Base-by-base conservation (phyloP, 2,329 filamentous ascomycete genomes). In the Myriosclerotinia scirpicola region DNA sequence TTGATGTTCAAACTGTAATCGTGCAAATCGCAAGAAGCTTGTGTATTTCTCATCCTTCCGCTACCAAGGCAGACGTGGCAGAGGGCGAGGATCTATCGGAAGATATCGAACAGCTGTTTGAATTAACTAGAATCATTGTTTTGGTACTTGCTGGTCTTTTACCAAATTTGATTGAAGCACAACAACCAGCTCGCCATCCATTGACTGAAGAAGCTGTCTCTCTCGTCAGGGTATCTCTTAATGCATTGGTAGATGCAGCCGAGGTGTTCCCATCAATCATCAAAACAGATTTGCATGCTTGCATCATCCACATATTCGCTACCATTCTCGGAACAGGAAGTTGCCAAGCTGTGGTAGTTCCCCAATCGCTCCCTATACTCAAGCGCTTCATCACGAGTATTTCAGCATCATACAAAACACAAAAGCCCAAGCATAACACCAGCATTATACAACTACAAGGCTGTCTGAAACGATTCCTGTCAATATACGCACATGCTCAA, bases 21-120 rank as follows among this genome's bases (percentile, higher is more conserved):
- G 93, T 99, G 11, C 91, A 97, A 73, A 97, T 98, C 73, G 93
- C 93, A 0, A 86, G 93, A 65, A 93, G 92, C 59, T 82, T 99
- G 20, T 97, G 94, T 73, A 84, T 98, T 22, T 90, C 92, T 2
- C 95, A 99, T 77, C 94, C 94, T 2, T 96, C 93, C 1, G 94
- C 95, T 3, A 87, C 91, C 69, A 87, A 86, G 71, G 83, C 85
- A 59, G 83, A 87, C 69, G 83, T 85, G 69, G 80, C 84, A 40
- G 87, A 89, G 50, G 90, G 93, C 63, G 88, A 89, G 20, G 90
- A 95, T 76, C 81, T 99, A 14, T 96, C 92, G 0, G 95, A 99
- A 75, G 95, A 99, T 75, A 97, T 99, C 69, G 95, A 99, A 75
- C 95, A 99, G 78, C 84, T 99, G 0, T 99, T 99, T 74, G 95